Evolutionary conservation across 2,329 filamentous ascomycete genomes (phyloP).

Genomic region (Fusarium concolor): DNA sequence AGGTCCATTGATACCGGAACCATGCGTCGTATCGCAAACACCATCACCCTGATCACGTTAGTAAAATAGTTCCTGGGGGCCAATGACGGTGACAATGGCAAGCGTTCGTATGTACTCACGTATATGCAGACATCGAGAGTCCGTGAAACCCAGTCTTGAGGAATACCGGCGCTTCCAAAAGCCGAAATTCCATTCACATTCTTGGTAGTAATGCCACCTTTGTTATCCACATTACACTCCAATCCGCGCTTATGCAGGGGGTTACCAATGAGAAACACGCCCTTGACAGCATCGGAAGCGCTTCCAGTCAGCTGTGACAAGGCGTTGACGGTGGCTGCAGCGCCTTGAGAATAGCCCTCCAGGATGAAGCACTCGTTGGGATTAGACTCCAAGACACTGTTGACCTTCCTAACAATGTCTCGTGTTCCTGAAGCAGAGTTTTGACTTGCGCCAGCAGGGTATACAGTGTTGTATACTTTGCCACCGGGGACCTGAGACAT

Average conservation of each 20-base stretch:
- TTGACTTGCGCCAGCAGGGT: conserved; percentile 7
- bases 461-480: conserved; percentile 23
- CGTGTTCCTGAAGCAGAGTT: conserved; percentile 6
- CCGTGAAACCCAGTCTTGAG: conserved; percentile 3
- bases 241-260: conserved; percentile 8
- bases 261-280: conserved; percentile 11
- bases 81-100: fast-evolving
- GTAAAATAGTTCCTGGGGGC: fast-evolving
- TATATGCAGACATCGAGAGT: conserved; percentile 22
- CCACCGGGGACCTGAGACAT: conserved; percentile 4
- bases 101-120: not conserved
- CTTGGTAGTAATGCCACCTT: conserved; percentile 10
- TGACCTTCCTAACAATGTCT: conserved; percentile 12
- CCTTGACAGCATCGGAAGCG: conserved; percentile 8
- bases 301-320: conserved; percentile 11
- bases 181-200: conserved; percentile 11
- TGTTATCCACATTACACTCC: conserved; percentile 20
- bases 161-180: not conserved
- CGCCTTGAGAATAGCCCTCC: conserved; percentile 18
- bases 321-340: conserved; percentile 20
- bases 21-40: conserved; percentile 18
- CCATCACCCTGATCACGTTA: conserved; percentile 12
- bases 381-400: not conserved
- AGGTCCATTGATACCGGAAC: conserved; percentile 5
- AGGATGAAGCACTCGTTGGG: conserved; percentile 19